phyloP scores from a whole-genome alignment of 2,329 filamentous ascomycete species.

The Penicillium sp. region DNA sequence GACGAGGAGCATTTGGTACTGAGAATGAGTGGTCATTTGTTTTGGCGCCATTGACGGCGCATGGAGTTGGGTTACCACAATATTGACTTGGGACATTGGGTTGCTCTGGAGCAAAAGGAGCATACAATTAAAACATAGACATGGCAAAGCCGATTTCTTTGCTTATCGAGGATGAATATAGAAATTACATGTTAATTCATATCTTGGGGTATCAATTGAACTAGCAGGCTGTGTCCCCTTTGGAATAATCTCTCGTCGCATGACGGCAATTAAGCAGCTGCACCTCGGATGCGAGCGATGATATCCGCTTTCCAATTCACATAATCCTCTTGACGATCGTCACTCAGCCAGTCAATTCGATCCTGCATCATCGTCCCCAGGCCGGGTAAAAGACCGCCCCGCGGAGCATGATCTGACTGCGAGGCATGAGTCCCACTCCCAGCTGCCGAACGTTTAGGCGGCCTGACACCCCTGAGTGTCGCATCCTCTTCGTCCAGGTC shows the following conservation, averaged over 20 bases:
- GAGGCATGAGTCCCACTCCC: slow-evolving; percentile 13
- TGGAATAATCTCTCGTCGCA: neutral
- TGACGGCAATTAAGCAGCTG: slow-evolving; percentile 12
- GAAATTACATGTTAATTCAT: neutral
- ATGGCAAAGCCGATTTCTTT: neutral
- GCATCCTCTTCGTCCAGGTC: slow-evolving; percentile 33
- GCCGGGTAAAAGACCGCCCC: slow-evolving; percentile 44
- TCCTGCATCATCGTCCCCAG: slow-evolving; percentile 53
- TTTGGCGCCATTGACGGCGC: neutral
- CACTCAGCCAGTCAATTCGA: slow-evolving; percentile 47
- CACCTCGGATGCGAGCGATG: slow-evolving; percentile 36
- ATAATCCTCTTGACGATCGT: slow-evolving; percentile 44
- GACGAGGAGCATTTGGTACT: slow-evolving; percentile 95
- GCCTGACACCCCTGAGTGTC: slow-evolving; percentile 19
- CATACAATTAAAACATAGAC: slow-evolving; percentile 1
- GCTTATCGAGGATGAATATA: neutral
- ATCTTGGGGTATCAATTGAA: slow-evolving; percentile 23
- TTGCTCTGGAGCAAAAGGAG: neutral
- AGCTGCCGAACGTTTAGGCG: slow-evolving; percentile 28
- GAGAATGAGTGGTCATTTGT: slow-evolving; percentile 11
- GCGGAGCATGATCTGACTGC: slow-evolving; percentile 17
- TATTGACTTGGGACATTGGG: neutral
- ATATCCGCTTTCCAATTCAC: slow-evolving; percentile 45
- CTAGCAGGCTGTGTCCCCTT: slow-evolving; percentile 3
- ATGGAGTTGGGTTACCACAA: slow-evolving; percentile 3